A percentile compares a stretch with the other conserved stretches of the same genome.
Conservation (phyloP, 2,329 filamentous ascomycete genomes). For the Penicillium paneum region DNA sequence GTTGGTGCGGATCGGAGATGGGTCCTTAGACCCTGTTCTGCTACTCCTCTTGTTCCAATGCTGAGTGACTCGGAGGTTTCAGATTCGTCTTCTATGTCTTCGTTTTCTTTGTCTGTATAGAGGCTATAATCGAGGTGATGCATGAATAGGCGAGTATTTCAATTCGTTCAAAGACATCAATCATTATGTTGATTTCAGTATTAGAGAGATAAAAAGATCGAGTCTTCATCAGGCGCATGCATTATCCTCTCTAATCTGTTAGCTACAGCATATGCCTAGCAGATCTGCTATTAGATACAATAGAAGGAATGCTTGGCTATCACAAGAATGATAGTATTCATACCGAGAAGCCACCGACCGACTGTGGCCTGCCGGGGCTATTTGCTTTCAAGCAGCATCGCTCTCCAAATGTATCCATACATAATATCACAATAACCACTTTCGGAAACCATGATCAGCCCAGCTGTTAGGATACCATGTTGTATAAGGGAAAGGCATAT, state of each 20-base stretch:
- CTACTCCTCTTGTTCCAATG: conserved; percentile 7
- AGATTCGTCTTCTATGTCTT: not conserved
- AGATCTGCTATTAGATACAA: no score
- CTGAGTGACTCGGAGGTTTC: not conserved
- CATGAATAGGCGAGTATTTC: not conserved
- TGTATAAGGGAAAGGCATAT: no score
- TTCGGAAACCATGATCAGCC: no score
- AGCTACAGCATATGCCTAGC: not conserved
- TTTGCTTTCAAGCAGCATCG: no score
- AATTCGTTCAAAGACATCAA: not conserved
- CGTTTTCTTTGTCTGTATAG: not conserved
- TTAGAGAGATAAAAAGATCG: no score
- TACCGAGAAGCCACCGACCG: not conserved
- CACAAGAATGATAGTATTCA: not conserved
- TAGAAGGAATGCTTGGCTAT: no score
- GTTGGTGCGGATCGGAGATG: conserved; percentile 7
- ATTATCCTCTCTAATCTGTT: not conserved
- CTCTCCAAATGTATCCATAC: no score
- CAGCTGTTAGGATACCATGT: no score
- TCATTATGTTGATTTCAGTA: not conserved
- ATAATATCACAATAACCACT: no score
- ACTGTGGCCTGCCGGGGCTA: no score
- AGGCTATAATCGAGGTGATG: rapidly evolving
- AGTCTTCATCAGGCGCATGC: not conserved
- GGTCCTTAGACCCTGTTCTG: conserved; percentile 4